A percentile compares a stretch with the other conserved stretches of the same genome.
phyloP scores from a whole-genome alignment of 208 protist species.

The Histomonas meleagridis region DNA sequence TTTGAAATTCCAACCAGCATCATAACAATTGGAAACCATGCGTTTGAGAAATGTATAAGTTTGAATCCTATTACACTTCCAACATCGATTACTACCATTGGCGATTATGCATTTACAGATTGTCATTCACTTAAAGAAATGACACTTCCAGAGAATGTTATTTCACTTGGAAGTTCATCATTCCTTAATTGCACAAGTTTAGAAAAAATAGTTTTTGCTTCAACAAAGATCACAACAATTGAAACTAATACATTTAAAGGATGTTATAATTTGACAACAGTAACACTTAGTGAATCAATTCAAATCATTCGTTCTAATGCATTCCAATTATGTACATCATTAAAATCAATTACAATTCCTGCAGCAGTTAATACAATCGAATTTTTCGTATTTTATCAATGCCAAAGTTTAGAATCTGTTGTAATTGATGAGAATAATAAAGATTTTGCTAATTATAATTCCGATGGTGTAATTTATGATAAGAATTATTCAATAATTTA shows the following conservation, averaged over 20 bases:
- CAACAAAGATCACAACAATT: neutral
- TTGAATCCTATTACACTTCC: neutral
- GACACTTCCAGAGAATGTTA: neutral
- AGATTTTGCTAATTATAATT: no score
- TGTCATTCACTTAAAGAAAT: neutral
- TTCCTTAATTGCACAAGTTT: neutral
- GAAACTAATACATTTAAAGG: neutral
- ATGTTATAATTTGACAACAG: neutral
- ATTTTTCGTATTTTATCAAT: no score
- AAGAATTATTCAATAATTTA: no score
- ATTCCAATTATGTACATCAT: neutral
- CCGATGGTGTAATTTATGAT: no score
- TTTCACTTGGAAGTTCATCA: neutral
- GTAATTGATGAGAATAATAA: no score
- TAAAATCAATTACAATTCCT: neutral
- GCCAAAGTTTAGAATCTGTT: no score
- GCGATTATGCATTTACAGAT: neutral
- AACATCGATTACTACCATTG: neutral
- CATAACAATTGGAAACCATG: no score
- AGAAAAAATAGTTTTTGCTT: neutral
- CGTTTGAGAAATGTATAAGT: no score
- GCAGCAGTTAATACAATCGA: no score
- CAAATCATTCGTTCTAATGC: neutral
- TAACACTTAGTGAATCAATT: neutral
- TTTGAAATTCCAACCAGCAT: no score